phyloP scores from a whole-genome alignment of 129 eudicot species.

The Rutidosis leptorrhynchoides region DNA sequence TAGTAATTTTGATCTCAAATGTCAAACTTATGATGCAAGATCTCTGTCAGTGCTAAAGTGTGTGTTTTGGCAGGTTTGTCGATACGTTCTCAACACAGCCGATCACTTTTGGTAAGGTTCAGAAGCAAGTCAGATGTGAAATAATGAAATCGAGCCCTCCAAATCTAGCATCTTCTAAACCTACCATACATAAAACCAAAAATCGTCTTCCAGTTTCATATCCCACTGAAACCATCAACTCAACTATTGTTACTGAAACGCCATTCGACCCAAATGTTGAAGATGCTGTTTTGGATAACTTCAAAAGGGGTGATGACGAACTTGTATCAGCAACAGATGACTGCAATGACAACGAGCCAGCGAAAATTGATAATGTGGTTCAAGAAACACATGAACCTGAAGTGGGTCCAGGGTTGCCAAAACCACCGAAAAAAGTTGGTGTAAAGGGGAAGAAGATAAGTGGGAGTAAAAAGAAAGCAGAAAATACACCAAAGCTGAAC shows the following conservation, averaged over 20 bases:
- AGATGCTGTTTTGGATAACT: slow-evolving; percentile 28
- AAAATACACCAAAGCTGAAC: slow-evolving; percentile 34
- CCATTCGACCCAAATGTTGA: slow-evolving; percentile 24
- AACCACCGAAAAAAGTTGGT: slow-evolving; percentile 26
- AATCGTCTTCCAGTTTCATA: slow-evolving; percentile 29
- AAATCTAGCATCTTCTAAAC: slow-evolving; percentile 26
- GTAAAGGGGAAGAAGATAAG: slow-evolving; percentile 38
- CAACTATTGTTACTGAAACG: slow-evolving; percentile 27
- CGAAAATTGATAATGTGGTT: slow-evolving; percentile 22
- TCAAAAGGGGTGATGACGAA: slow-evolving; percentile 28
- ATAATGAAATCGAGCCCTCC: slow-evolving; percentile 37
- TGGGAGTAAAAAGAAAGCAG: slow-evolving; percentile 38
- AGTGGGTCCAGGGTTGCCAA: slow-evolving; percentile 19
- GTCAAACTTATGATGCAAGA: slow-evolving; percentile 7
- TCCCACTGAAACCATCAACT: slow-evolving; percentile 18
- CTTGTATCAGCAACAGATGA: slow-evolving; percentile 19
- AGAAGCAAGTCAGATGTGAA: slow-evolving; percentile 77
- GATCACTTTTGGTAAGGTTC: slow-evolving; percentile 70
- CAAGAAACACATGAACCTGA: slow-evolving; percentile 27
- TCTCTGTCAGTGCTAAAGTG: slow-evolving; percentile 5
- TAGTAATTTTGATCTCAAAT: slow-evolving; percentile 3
- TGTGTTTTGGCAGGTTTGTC: slow-evolving; percentile 57
- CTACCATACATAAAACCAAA: slow-evolving; percentile 4
- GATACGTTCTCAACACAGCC: slow-evolving; percentile 49
- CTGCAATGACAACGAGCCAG: slow-evolving; percentile 15